Conservation (phyloP, 2,329 filamentous ascomycete species). For the Ambrosiella cleistominuta region DNA sequence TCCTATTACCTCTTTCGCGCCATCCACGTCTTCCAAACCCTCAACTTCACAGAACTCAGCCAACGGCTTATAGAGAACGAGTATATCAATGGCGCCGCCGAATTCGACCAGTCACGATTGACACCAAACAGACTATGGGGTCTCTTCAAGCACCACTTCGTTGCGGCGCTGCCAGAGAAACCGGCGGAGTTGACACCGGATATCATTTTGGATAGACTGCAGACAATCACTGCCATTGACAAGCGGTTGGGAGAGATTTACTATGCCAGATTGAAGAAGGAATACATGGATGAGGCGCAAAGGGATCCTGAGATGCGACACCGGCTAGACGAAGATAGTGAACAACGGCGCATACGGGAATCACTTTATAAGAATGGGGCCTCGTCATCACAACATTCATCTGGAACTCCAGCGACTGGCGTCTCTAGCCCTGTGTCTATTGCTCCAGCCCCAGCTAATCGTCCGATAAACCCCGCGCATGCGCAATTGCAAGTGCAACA, state of each 20-base stretch:
- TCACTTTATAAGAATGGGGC: slow-evolving; percentile 4
- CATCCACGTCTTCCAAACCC: slow-evolving; percentile 48
- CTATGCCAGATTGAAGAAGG: slow-evolving; percentile 11
- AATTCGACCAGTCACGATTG: slow-evolving; percentile 58
- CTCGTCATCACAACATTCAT: not conserved
- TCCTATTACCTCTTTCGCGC: slow-evolving; percentile 72
- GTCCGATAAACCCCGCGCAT: not conserved
- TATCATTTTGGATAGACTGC: slow-evolving; percentile 6
- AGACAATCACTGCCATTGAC: slow-evolving; percentile 11
- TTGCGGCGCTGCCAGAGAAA: slow-evolving; percentile 41
- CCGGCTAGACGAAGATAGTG: slow-evolving; percentile 6
- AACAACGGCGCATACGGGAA: slow-evolving; percentile 9
- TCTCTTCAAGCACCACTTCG: slow-evolving; percentile 59
- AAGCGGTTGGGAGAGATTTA: slow-evolving; percentile 10
- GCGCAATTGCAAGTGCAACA: not conserved
- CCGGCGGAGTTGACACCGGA: slow-evolving; percentile 8
- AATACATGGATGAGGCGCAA: slow-evolving; percentile 10
- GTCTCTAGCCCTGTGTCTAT: slow-evolving; percentile 7
- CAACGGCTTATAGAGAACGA: slow-evolving; percentile 56
- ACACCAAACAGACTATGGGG: slow-evolving; percentile 61
- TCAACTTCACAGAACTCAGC: slow-evolving; percentile 55
- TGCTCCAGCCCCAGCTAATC: not conserved
- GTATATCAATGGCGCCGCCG: slow-evolving; percentile 49
- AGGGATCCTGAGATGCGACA: slow-evolving; percentile 5
- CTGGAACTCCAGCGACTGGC: slow-evolving; percentile 8